phyloP scores from a whole-genome alignment of 306 rosid species.

The Quercus suber region DNA sequence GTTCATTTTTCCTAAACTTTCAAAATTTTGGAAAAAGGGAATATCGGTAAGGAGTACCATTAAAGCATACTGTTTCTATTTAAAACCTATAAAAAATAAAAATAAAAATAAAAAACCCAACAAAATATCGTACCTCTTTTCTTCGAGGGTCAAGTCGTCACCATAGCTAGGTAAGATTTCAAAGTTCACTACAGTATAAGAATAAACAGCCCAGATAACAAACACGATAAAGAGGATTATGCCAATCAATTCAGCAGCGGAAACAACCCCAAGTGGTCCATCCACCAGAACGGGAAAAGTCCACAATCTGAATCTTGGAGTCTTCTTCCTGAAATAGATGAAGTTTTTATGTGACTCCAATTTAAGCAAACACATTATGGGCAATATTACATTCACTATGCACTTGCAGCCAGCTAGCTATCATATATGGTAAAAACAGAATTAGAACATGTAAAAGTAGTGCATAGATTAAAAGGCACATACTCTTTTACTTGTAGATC shows the following conservation, averaged over 20 bases:
- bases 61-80: neutral
- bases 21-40: neutral
- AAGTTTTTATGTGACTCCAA: neutral
- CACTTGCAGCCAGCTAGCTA: neutral
- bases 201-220: conserved; percentile 66
- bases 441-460: neutral
- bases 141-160: conserved; percentile 19
- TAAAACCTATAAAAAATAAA: neutral
- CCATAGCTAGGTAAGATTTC: conserved; percentile 6
- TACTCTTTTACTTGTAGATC: conserved; percentile 37
- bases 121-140: conserved; percentile 39
- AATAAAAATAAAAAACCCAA: neutral
- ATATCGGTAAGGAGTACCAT: neutral
- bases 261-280: conserved; percentile 88
- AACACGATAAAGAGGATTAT: conserved; percentile 53
- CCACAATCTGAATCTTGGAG: conserved; percentile 70
- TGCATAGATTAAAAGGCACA: conserved; percentile 8
- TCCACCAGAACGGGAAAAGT: conserved; percentile 79
- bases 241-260: conserved; percentile 77
- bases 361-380: neutral
- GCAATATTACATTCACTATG: neutral
- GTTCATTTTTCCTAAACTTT: conserved; percentile 1
- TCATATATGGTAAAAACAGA: neutral
- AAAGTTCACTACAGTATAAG: conserved; percentile 39
- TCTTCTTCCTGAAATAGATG: conserved; percentile 45